phyloP scores from a whole-genome alignment of 345 rosid species.

The Hypericum perforatum region DNA sequence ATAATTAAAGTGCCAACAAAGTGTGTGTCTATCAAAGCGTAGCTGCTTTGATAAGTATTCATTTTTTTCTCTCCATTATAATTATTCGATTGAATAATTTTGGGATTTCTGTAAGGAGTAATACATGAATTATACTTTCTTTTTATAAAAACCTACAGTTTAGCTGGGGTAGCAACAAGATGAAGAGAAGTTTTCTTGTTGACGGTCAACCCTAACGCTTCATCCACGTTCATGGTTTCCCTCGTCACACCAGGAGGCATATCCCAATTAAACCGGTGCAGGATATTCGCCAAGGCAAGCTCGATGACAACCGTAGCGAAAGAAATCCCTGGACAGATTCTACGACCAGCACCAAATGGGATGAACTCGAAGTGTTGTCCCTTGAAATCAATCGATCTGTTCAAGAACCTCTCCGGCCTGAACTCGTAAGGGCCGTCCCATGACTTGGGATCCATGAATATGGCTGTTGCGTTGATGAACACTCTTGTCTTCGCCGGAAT shows the following conservation, averaged over 20 bases:
- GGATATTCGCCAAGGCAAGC: background rate
- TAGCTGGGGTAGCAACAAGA: background rate
- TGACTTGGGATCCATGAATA: conserved; percentile 10
- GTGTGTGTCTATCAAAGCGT: no score
- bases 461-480: conserved; percentile 12
- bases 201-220: background rate
- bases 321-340: background rate
- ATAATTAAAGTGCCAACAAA: no score
- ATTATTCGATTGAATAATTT: no score
- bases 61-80: no score
- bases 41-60: no score
- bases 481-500: conserved; percentile 18
- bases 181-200: background rate
- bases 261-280: background rate
- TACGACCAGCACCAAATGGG: conserved; percentile 1
- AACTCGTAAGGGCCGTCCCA: conserved; percentile 15
- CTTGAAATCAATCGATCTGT: conserved; percentile 3
- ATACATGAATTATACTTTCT: no score
- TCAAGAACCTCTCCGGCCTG: conserved; percentile 16
- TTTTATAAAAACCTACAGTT: no score
- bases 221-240: background rate
- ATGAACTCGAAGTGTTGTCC: conserved; percentile 1
- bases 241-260: background rate
- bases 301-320: background rate
- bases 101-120: no score